These are phyloP conservation scores for Calonectria honghensis DNA, from an alignment of 2,329 filamentous ascomycete species.

Conservation along the genomic window DNA sequence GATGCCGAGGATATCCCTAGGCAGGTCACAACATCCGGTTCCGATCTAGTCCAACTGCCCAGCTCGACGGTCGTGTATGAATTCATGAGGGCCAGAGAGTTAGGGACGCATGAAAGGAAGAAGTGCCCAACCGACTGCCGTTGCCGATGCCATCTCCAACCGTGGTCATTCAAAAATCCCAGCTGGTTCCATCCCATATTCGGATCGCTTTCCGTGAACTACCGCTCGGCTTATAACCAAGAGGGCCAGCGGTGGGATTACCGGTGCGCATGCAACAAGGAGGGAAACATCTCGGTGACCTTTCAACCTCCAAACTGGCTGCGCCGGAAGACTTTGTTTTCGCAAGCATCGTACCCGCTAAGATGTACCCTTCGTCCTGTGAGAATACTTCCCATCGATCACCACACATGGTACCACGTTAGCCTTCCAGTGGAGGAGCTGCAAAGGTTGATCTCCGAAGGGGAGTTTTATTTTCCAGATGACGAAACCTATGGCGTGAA, in stretches of 20 bases:
- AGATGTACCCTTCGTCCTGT: background rate
- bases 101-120: background rate
- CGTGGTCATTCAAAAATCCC: background rate
- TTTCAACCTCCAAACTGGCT: slow-evolving; percentile 14
- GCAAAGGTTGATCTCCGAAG: background rate
- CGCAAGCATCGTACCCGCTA: background rate
- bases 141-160: slow-evolving; percentile 17
- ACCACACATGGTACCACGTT: background rate
- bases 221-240: background rate
- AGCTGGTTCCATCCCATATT: background rate
- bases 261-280: slow-evolving; percentile 6
- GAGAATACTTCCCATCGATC: background rate
- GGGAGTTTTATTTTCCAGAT: background rate
- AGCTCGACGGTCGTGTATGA: too few relatives aligned
- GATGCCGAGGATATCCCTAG: background rate
- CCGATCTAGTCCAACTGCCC: background rate
- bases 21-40: background rate
- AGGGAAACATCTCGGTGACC: background rate
- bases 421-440: background rate
- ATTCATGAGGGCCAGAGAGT: background rate
- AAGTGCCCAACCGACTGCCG: background rate
- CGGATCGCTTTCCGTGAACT: background rate
- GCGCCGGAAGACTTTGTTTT: background rate
- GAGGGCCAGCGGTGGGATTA: background rate
- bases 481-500: background rate